These are phyloP conservation scores for Erythrophleum ivorense DNA, from an alignment of 331 rosid species.

Conservation along the genomic window DNA sequence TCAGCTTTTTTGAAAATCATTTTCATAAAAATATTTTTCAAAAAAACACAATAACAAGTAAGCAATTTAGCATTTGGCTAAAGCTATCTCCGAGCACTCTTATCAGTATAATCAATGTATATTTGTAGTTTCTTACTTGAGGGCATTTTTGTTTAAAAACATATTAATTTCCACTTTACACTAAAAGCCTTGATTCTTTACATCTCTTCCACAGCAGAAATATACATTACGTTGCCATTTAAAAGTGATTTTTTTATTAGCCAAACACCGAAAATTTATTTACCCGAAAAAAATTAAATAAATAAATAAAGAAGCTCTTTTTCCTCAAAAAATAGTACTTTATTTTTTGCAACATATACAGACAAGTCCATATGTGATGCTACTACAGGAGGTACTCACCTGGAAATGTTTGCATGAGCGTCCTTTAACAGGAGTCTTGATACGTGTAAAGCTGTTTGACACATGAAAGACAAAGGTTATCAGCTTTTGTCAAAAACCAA, in stretches of 20 bases:
- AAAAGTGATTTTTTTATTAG: neutral
- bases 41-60: neutral
- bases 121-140: neutral
- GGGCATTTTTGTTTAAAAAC: neutral
- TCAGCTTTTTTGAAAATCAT: neutral
- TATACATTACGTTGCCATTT: neutral
- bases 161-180: neutral
- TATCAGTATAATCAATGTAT: neutral
- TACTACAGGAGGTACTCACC: slow-evolving; percentile 54
- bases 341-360: neutral
- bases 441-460: slow-evolving; percentile 68
- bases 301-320: neutral
- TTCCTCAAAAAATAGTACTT: neutral
- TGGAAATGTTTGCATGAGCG: slow-evolving; percentile 85
- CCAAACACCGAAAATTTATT: neutral
- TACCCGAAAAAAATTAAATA: too few species aligned
- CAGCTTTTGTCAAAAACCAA: slow-evolving; percentile 25
- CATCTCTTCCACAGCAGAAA: neutral
- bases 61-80: neutral
- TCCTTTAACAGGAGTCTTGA: slow-evolving; percentile 92
- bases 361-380: slow-evolving; percentile 11
- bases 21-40: neutral
- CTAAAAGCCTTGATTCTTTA: neutral
- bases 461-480: slow-evolving; percentile 41
- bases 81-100: neutral